These are phyloP conservation scores for Carpinus fangiana DNA, from an alignment of 306 rosid species.

Conservation along the genomic window DNA sequence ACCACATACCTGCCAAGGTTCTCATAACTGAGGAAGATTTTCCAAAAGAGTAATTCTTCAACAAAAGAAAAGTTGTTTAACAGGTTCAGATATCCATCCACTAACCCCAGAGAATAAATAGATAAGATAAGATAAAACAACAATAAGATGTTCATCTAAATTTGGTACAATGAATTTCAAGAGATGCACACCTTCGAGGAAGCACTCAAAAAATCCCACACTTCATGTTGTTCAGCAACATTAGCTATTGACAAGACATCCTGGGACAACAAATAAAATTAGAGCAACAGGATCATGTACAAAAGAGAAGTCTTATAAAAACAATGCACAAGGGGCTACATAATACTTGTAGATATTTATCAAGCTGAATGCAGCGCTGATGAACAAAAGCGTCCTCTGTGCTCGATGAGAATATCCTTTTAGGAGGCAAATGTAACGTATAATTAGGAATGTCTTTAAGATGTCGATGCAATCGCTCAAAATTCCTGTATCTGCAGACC, in stretches of 20 bases:
- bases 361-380: conserved; percentile 95
- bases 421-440: conserved; percentile 86
- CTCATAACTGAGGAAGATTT: conserved; percentile 90
- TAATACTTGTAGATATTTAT: conserved; percentile 85
- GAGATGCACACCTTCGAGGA: conserved; percentile 77
- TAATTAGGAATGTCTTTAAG: conserved; percentile 96
- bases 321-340: conserved; percentile 21
- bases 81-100: conserved; percentile 28
- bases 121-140: not conserved
- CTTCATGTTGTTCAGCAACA: conserved; percentile 94
- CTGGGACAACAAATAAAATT: conserved; percentile 44
- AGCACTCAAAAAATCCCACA: conserved; percentile 91
- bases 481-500: conserved; percentile 78
- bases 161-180: conserved; percentile 23
- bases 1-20: conserved; percentile 85
- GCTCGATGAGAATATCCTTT: conserved; percentile 96
- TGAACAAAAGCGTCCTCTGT: conserved; percentile 98
- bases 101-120: conserved; percentile 16
- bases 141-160: conserved; percentile 12
- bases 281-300: conserved; percentile 22
- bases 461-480: conserved; percentile 87
- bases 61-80: conserved; percentile 7
- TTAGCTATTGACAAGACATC: conserved; percentile 91
- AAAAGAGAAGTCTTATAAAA: conserved; percentile 7
- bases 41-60: conserved; percentile 89